Percentiles rank a stretch among this genome's conserved stretches.
Evolutionary conservation across 768 basidiomycete genomes (phyloP).

Genomic region (Leccinum uliginosum): DNA sequence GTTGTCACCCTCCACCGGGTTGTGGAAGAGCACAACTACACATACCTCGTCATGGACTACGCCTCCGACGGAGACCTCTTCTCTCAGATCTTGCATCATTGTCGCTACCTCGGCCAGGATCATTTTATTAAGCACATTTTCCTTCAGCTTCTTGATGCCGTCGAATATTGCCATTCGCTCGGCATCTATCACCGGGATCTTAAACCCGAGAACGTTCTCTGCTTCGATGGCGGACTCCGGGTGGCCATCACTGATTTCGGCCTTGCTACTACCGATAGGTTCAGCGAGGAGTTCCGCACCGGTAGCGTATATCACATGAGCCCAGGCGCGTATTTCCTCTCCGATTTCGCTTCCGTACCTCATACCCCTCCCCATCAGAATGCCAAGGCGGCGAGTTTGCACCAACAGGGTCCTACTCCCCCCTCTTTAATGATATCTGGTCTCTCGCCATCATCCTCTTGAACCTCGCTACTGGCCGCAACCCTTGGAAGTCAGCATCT

Average conservation of each 20-base stretch:
- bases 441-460: conserved; percentile 94
- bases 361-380: conserved; percentile 47
- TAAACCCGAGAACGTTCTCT: conserved; percentile 95
- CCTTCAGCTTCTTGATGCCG: conserved; percentile 88
- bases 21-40: conserved; percentile 74
- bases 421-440: conserved; percentile 92
- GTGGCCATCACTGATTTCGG: conserved; percentile 95
- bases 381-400: conserved; percentile 75
- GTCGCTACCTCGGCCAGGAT: conserved; percentile 81
- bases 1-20: conserved; percentile 89
- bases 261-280: conserved; percentile 81
- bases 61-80: conserved; percentile 90
- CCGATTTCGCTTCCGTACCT: conserved; percentile 11
- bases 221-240: conserved; percentile 69
- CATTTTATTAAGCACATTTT: conserved; percentile 85
- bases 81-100: conserved; percentile 74
- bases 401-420: conserved; percentile 69
- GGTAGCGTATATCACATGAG: conserved; percentile 99
- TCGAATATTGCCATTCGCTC: conserved; percentile 86
- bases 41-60: conserved; percentile 93
- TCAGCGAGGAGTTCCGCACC: conserved; percentile 86
- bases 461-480: conserved; percentile 91
- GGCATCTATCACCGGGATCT: conserved; percentile 96
- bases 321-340: conserved; percentile 54
- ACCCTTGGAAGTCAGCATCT: conserved; percentile 93